A percentile compares a stretch with the other conserved stretches of the same genome.
Conservation (phyloP, 345 rosid species). For the Citrus inodora region DNA sequence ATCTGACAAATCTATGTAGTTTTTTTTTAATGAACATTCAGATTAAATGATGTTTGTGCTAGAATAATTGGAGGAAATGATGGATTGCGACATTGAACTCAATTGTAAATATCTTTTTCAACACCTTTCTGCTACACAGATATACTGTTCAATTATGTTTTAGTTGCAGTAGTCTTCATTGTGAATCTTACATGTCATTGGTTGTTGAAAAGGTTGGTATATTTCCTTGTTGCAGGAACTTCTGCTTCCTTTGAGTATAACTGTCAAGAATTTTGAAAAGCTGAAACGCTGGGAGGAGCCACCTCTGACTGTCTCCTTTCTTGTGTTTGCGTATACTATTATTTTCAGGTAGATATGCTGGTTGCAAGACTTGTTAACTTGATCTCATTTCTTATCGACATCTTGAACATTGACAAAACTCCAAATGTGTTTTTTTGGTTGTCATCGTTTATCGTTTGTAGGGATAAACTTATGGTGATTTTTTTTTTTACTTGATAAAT, state of each 20-base stretch:
- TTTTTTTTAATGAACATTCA: neutral
- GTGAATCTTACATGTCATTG: neutral
- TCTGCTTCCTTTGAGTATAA: slow-evolving; percentile 65
- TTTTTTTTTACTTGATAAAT: neutral
- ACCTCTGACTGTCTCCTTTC: slow-evolving; percentile 70
- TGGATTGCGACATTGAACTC: neutral
- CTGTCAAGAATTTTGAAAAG: slow-evolving; percentile 60
- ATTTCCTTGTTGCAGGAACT: slow-evolving; percentile 58
- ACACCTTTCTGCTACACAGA: neutral
- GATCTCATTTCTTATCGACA: neutral
- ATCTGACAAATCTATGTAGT: neutral
- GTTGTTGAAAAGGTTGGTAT: neutral
- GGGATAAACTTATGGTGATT: neutral
- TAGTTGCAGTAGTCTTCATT: neutral
- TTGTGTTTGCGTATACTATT: slow-evolving; percentile 58
- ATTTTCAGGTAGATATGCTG: slow-evolving; percentile 64
- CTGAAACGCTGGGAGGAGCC: slow-evolving; percentile 94
- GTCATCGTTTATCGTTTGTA: too few relatives aligned
- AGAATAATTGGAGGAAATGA: neutral
- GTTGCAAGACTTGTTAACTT: slow-evolving; percentile 4
- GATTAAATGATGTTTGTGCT: neutral
- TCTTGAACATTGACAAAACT: neutral
- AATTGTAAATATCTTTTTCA: neutral
- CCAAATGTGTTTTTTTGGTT: neutral
- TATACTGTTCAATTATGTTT: neutral